phyloP scores from a whole-genome alignment of 1,284 basidiomycete genomes.

The Sporisorium scitamineum region DNA sequence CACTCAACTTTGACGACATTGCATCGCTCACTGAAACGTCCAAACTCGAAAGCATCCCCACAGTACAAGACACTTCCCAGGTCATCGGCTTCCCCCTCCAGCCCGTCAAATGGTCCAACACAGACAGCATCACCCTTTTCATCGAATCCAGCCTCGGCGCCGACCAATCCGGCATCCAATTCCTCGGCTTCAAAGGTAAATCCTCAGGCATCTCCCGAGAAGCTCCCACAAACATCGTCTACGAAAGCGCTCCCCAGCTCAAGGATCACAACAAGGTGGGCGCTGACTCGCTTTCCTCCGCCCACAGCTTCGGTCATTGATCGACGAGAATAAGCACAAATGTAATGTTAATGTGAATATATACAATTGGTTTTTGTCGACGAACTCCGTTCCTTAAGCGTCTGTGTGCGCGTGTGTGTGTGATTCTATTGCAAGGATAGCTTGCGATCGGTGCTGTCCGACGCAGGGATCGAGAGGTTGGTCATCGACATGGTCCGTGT shows the following conservation, averaged over 20 bases:
- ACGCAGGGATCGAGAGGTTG: slow-evolving; percentile 39
- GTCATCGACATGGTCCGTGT: slow-evolving; percentile 41
- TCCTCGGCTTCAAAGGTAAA: slow-evolving; percentile 65
- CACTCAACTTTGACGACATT: slow-evolving; percentile 58
- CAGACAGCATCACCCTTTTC: slow-evolving; percentile 60
- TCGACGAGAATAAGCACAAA: too few relatives aligned
- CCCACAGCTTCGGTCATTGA: slow-evolving; percentile 48
- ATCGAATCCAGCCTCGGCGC: slow-evolving; percentile 47
- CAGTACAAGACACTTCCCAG: slow-evolving; percentile 38
- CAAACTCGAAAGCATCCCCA: slow-evolving; percentile 54
- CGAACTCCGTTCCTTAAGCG: slow-evolving; percentile 3
- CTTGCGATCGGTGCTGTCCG: slow-evolving; percentile 36
- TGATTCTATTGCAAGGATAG: slow-evolving; percentile 7
- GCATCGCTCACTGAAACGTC: slow-evolving; percentile 12
- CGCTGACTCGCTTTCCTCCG: slow-evolving; percentile 23
- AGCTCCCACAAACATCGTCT: slow-evolving; percentile 61
- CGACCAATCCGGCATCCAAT: slow-evolving; percentile 51
- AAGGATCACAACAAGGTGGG: slow-evolving; percentile 60
- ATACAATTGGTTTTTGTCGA: slow-evolving; percentile 3
- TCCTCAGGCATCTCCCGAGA: slow-evolving; percentile 25
- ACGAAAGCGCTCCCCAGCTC: slow-evolving; percentile 64
- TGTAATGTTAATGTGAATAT: slow-evolving; percentile 17
- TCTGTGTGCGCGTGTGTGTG: neutral
- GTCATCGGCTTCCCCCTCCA: slow-evolving; percentile 61
- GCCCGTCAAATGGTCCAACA: slow-evolving; percentile 62